Percentiles rank a stretch among this genome's conserved stretches.
These are phyloP conservation scores for Setaria viridis DNA, from an alignment of 202 grass and related monocot genomes.

Conservation along the genomic window DNA sequence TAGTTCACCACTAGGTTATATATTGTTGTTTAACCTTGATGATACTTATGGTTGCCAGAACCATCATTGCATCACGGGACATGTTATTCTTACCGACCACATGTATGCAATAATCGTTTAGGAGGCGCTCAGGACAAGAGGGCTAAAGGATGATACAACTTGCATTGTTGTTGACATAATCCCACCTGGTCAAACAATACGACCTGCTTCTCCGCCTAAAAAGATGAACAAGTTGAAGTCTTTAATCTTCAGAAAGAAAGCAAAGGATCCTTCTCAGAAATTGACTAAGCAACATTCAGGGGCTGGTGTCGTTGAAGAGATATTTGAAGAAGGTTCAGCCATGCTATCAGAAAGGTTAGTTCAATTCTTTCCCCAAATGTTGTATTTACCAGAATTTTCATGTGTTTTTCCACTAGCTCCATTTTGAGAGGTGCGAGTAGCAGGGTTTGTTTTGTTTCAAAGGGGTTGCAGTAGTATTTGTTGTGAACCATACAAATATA, in stretches of 20 bases:
- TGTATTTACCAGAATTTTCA: constrained; percentile 11
- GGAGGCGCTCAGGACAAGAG: constrained; percentile 95
- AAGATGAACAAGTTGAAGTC: constrained; percentile 90
- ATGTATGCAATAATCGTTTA: constrained; percentile 52
- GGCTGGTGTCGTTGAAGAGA: constrained; percentile 75
- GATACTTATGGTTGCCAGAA: constrained; percentile 20
- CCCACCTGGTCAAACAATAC: constrained; percentile 68
- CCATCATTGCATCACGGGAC: not conserved
- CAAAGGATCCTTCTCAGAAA: constrained; percentile 66
- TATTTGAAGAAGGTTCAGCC: constrained; percentile 98
- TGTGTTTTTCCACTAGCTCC: constrained; percentile 12
- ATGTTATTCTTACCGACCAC: constrained; percentile 23
- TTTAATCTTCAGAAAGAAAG: constrained; percentile 79
- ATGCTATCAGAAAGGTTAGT: constrained; percentile 92
- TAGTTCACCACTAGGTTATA: constrained; percentile 21
- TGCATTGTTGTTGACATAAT: constrained; percentile 98
- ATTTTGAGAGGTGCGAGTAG: not conserved
- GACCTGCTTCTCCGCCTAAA: constrained; percentile 72
- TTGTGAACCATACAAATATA: constrained; percentile 27
- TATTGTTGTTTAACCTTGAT: constrained; percentile 1
- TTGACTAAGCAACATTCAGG: constrained; percentile 76
- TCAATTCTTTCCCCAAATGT: constrained; percentile 4
- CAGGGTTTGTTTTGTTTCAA: constrained; percentile 27
- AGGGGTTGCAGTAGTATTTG: not conserved
- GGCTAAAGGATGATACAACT: constrained; percentile 95